Evolutionary conservation across 2,329 filamentous ascomycete genomes (phyloP), one percentile per base, ranked within the genome.

Genomic region (Kalmusia sp.): DNA sequence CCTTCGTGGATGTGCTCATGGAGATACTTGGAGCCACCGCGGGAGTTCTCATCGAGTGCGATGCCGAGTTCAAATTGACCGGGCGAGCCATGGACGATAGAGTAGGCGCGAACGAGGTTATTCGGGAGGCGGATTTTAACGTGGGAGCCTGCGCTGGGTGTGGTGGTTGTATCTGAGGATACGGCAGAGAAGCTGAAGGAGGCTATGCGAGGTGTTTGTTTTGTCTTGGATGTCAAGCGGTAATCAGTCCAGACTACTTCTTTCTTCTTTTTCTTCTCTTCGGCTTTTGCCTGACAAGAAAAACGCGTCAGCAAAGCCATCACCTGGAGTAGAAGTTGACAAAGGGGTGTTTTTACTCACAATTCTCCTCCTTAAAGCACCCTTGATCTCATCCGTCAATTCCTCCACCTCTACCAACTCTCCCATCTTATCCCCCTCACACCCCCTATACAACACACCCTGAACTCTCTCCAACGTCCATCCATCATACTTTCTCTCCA

Each of bases 401-500:
- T 21, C 31, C 24, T 38, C 33, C 2, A 51, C 12, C 5, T 27
- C 31, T 6, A 43, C 9, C 4, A 51, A n/a, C 5, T 35, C 9
- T 17, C 31, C 14, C 39, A 51, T 51, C 14, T 45, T 3, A 9
- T 21, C 15, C 1, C 19, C 22, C 11, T 31, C 49, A 11, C 24
- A 12, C 17, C 15, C 33, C 8, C 31, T 22, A 25, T 45, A 43
- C 9, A 51, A n/a, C 2, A 33, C n/a, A 8, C 30, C 31, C n/a
- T 45, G 39, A 17, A 51, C 7, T 11, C 49, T 22, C 24, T 45
- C 49, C 24, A 51, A 9, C 30, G 49, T 51, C 49, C 49, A 51
- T 17, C 6, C 39, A 1, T 31, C 21, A 25, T 35, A 19, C 19
- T 24, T 22, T 28, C 49, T n/a, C 17, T 51, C 49, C 7, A 38